Evolutionary conservation across 768 basidiomycete species (phyloP), one percentile per base, ranked within the genome.

Genomic region (Pleurotus tuoliensis): DNA sequence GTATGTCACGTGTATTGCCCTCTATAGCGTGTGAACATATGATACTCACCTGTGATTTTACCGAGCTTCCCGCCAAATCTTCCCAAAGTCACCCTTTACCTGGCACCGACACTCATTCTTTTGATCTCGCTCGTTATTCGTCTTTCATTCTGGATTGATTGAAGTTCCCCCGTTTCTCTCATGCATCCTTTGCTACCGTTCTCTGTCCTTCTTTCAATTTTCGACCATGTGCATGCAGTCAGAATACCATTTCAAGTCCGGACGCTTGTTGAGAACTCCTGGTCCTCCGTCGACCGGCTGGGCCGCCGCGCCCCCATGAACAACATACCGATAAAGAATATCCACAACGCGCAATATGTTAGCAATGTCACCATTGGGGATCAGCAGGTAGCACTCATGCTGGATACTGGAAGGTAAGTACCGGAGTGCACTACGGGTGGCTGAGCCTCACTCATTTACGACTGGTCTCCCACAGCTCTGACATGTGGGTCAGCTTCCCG

Each of bases 381-480:
- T 15, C 69, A 69, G 18, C 63, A 71, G 3, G 71, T 87, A 59
- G 75, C 78, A 20, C 86, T 91, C 51, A 73, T 89, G 62, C 69
- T 92, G 53, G 90, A 92, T 66, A 90, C 88, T 5, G 90, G 90
- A 71, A 91, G 89, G 88, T 86, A 59, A 15, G 71, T 40, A 9
- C 39, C 45, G 1, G 22, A 55, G 16, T 30, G 34, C 9, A 34
- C 30, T 58, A 1, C 11, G 15, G 46, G 27, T 22, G n/a, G 16
- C 38, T 34, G 34, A 50, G 18, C 9, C 2, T 7, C n/a, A 16
- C 7, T 25, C 27, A 15, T 7, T 24, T 3, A 7, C 20, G 38
- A 16, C 27, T 15, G 24, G 12, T 11, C 4, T 30, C n/a, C 9
- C n/a, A 16, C 13, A 91, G 90, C 61, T 86, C 88, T 39, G 90